phyloP scores from a whole-genome alignment of 2,329 filamentous ascomycete genomes.

The Achaetomium macrosporum region DNA sequence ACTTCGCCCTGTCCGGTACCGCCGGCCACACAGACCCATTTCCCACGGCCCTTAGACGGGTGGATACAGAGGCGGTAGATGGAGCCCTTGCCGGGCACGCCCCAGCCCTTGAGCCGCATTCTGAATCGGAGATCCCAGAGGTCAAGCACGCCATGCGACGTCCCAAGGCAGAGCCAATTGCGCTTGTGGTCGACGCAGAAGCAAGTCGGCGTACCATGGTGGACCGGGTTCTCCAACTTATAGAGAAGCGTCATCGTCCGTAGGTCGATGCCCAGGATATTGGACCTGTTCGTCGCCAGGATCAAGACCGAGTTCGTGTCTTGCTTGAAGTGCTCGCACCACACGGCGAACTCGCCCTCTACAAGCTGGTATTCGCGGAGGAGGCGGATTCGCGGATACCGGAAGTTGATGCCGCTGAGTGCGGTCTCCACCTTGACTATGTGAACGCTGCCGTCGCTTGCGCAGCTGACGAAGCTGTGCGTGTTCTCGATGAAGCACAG shows the following conservation, averaged over 20 bases:
- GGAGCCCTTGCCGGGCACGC: conserved; percentile 70
- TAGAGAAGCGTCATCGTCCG: conserved; percentile 80
- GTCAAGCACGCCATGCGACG: conserved; percentile 85
- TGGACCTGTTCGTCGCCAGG: conserved; percentile 78
- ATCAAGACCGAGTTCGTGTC: conserved; percentile 78
- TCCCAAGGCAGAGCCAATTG: conserved; percentile 88
- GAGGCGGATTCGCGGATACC: conserved; percentile 71
- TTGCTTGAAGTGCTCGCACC: conserved; percentile 85
- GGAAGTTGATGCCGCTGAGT: conserved; percentile 45
- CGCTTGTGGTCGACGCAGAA: conserved; percentile 82
- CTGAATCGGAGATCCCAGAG: conserved; percentile 97
- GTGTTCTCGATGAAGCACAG: conserved; percentile 91
- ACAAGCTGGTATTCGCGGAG: conserved; percentile 78
- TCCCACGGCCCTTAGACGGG: conserved; percentile 69
- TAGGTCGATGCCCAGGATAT: conserved; percentile 78
- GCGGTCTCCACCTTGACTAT: conserved; percentile 71
- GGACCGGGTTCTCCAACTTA: conserved; percentile 75
- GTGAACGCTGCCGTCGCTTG: conserved; percentile 82
- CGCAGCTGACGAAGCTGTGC: conserved; percentile 87
- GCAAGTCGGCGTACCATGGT: conserved; percentile 85
- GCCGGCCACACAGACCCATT: conserved; percentile 83
- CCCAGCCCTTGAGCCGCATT: conserved; percentile 81
- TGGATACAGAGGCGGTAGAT: conserved; percentile 78
- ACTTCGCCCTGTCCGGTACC: conserved; percentile 84
- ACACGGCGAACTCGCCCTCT: conserved; percentile 70